These are phyloP conservation scores for Verticillium isaacii DNA, from an alignment of 2,329 filamentous ascomycete genomes.

Conservation along the genomic window DNA sequence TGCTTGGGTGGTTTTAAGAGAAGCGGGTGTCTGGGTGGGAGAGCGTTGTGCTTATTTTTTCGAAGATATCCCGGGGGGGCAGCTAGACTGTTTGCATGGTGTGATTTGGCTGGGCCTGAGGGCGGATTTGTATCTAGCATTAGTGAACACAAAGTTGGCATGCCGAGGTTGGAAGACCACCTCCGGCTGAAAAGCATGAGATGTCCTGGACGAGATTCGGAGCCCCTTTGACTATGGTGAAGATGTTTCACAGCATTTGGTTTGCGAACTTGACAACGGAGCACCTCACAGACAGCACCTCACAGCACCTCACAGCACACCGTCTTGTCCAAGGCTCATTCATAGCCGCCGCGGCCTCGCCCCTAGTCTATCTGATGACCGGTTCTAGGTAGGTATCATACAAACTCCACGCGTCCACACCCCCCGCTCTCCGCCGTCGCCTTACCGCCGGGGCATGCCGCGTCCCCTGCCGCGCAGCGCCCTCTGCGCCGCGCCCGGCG, in stretches of 20 bases:
- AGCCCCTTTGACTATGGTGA: too few relatives aligned
- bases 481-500: conserved; percentile 80
- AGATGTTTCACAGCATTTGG: too few relatives aligned
- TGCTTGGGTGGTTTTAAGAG: not conserved
- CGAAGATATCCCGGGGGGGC: not conserved
- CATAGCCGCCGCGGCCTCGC: not conserved
- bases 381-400: conserved; percentile 13
- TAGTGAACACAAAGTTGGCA: not conserved
- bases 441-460: conserved; percentile 80
- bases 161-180: too few relatives aligned
- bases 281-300: not conserved
- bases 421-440: conserved; percentile 11
- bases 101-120: not conserved
- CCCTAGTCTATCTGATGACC: not conserved
- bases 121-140: not conserved
- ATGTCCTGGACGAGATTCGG: too few relatives aligned
- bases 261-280: too few relatives aligned
- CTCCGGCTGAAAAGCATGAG: too few relatives aligned
- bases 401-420: conserved; percentile 15
- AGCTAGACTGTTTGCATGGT: not conserved
- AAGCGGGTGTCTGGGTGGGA: not conserved
- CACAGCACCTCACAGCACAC: not conserved
- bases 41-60: not conserved
- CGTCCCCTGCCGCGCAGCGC: conserved; percentile 79
- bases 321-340: not conserved